phyloP scores from a whole-genome alignment of 176 grass and related monocot species.

The Oryza meridionalis region DNA sequence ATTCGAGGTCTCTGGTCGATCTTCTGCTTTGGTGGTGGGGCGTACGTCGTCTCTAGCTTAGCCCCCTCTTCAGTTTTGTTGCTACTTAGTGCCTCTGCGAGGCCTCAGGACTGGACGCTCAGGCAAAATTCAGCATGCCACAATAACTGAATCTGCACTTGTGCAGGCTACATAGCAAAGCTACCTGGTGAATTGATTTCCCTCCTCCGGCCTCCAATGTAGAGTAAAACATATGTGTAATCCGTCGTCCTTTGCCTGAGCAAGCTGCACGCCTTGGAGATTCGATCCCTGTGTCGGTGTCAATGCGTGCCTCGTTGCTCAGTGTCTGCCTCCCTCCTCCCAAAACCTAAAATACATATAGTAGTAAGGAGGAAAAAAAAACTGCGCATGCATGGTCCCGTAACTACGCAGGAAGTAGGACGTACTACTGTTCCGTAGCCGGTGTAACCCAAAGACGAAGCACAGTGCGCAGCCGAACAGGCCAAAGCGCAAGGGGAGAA shows the following conservation, averaged over 20 bases:
- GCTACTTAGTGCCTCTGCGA: slow-evolving; percentile 16
- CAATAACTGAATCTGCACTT: slow-evolving; percentile 1
- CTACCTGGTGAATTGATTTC: slow-evolving; percentile 36
- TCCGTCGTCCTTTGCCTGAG: slow-evolving; percentile 17
- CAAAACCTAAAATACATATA: too few relatives aligned
- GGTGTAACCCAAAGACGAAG: slow-evolving; percentile 8
- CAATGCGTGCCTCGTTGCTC: slow-evolving; percentile 2
- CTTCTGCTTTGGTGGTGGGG: neutral
- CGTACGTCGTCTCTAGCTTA: too few relatives aligned
- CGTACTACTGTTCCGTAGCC: slow-evolving; percentile 5
- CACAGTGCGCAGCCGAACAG: neutral
- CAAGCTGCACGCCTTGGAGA: slow-evolving; percentile 17
- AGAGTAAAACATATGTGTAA: neutral
- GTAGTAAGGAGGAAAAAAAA: neutral
- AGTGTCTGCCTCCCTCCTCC: neutral
- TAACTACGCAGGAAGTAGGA: slow-evolving; percentile 18
- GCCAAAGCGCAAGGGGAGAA: neutral
- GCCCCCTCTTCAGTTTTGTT: neutral
- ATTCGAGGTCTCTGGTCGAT: neutral
- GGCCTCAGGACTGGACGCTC: neutral
- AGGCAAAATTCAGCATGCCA: slow-evolving; percentile 9
- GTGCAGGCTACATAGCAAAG: slow-evolving; percentile 5
- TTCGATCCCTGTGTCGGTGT: neutral
- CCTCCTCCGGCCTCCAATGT: neutral
- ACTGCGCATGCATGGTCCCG: slow-evolving; percentile 21